Evolutionary conservation across 805 yeast species (phyloP).

Genomic region (Spathaspora hagerdaliae): DNA sequence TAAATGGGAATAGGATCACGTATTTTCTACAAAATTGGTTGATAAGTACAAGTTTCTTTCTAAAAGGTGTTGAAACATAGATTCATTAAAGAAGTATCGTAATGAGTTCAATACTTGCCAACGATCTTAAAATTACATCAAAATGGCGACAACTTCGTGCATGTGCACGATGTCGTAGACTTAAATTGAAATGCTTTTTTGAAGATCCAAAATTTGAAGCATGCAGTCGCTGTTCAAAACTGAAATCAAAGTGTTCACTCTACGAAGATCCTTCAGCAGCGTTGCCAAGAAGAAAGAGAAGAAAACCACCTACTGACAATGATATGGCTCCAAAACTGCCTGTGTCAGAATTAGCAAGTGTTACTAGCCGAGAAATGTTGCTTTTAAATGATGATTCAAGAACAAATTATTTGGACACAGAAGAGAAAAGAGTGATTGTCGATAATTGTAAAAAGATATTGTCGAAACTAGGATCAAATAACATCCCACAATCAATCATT

Average conservation of each 20-base stretch:
- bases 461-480: slow-evolving; percentile 2
- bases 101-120: slow-evolving; percentile 7
- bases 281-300: slow-evolving; percentile 30
- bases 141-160: slow-evolving; percentile 48
- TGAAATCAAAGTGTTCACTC: slow-evolving; percentile 44
- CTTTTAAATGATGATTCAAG: not conserved
- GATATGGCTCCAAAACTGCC: not conserved
- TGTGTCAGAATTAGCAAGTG: not conserved
- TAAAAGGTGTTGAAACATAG: no score
- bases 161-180: slow-evolving; percentile 53
- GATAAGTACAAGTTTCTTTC: no score
- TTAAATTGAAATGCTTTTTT: slow-evolving; percentile 50
- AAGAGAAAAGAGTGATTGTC: not conserved
- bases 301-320: slow-evolving; percentile 12
- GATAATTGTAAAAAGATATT: slow-evolving; percentile 7
- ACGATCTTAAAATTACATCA: slow-evolving; percentile 21
- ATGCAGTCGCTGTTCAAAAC: slow-evolving; percentile 44
- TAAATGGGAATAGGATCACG: no score
- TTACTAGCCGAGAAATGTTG: not conserved
- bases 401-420: not conserved
- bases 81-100: no score
- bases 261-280: slow-evolving; percentile 50
- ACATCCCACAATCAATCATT: slow-evolving; percentile 2
- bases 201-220: slow-evolving; percentile 41
- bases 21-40: no score